A percentile compares a stretch with the other conserved stretches of the same genome.
These are phyloP conservation scores for Lotus japonicus DNA, from an alignment of 306 rosid genomes.

Conservation along the genomic window DNA sequence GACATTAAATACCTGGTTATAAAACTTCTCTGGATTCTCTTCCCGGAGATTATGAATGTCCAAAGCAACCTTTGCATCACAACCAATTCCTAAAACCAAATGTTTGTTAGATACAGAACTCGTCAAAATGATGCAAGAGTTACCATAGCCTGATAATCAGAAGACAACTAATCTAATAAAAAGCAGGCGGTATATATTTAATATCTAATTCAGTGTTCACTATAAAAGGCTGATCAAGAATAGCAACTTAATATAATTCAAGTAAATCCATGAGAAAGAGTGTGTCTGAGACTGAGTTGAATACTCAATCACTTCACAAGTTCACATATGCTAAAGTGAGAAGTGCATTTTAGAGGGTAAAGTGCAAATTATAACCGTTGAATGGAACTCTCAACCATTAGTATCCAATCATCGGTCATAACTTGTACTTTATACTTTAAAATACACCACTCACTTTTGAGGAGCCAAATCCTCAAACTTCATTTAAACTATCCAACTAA, in stretches of 20 bases:
- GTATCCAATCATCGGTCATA: not conserved
- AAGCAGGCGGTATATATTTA: conserved; percentile 1
- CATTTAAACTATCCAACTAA: not conserved
- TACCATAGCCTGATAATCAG: conserved; percentile 2
- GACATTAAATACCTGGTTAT: conserved; percentile 70
- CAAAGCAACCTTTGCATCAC: conserved; percentile 99
- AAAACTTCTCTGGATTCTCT: conserved; percentile 97
- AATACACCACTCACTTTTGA: not conserved
- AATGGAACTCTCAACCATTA: not conserved
- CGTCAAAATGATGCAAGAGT: conserved; percentile 14
- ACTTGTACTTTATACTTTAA: not conserved
- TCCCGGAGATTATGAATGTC: conserved; percentile 97
- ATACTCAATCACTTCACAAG: not conserved
- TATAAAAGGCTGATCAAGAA: not conserved
- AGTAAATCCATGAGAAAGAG: too few species aligned
- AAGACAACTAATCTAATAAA: not conserved
- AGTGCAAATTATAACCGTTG: not conserved
- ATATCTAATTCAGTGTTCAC: not conserved
- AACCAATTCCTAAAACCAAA: conserved; percentile 74
- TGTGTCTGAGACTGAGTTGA: too few species aligned
- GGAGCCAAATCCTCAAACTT: not conserved
- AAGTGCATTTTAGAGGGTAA: not conserved
- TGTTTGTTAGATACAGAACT: conserved; percentile 21
- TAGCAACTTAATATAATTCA: too few species aligned
- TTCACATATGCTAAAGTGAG: not conserved